Conservation (phyloP, 176 grass and related monocot genomes). For the Bromus sterilis region DNA sequence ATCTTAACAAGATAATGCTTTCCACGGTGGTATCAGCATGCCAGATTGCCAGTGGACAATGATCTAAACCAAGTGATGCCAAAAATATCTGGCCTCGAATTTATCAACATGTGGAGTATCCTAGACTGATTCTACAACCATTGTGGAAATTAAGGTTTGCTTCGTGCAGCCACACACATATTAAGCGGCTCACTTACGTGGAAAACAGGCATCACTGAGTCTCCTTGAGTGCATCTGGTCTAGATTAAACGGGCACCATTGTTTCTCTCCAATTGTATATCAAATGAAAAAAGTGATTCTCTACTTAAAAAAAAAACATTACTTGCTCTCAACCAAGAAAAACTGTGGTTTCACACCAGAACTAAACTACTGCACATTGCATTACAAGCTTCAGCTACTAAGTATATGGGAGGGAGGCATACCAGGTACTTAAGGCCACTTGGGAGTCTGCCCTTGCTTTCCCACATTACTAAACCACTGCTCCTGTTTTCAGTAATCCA, state of each 20-base stretch:
- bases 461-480: neutral
- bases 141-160: neutral
- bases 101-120: neutral
- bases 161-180: neutral
- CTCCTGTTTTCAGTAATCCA: neutral
- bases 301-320: neutral
- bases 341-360: neutral
- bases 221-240: neutral
- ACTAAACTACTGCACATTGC: too few species aligned
- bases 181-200: neutral
- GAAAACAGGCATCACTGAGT: neutral
- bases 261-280: neutral
- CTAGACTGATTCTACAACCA: neutral
- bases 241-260: neutral
- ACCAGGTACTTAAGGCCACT: neutral
- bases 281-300: neutral
- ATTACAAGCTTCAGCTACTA: neutral
- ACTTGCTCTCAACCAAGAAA: neutral
- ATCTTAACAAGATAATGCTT: neutral
- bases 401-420: neutral
- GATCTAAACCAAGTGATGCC: neutral
- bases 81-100: neutral
- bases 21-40: neutral
- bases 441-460: neutral
- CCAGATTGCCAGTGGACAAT: neutral